Evolutionary conservation across 2,329 filamentous ascomycete genomes (phyloP).

Genomic region (Penicillium sp.): DNA sequence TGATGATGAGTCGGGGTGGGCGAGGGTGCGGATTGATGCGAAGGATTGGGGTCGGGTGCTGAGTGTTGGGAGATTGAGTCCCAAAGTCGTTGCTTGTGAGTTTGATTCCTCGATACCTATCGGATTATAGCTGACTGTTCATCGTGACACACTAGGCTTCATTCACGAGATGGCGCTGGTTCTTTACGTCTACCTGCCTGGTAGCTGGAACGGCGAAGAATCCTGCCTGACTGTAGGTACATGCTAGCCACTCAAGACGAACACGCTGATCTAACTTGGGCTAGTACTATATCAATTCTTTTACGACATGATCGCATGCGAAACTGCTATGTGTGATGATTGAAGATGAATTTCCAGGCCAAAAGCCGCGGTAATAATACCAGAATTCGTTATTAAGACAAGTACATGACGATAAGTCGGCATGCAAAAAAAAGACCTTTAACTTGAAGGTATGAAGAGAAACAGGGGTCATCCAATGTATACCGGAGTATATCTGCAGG

Average conservation of each 20-base stretch:
- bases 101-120: not conserved
- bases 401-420: conserved; percentile 1
- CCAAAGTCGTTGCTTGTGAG: conserved; percentile 86
- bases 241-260: not conserved
- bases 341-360: not conserved
- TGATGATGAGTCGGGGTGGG: conserved; percentile 79
- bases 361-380: conserved; percentile 3
- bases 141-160: conserved; percentile 34
- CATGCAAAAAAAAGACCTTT: conserved; percentile 12
- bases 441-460: conserved; percentile 3
- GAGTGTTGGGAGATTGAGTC: conserved; percentile 85
- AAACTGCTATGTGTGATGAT: not conserved
- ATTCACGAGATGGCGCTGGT: conserved; percentile 48
- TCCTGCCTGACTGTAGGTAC: conserved; percentile 48
- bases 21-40: conserved; percentile 86
- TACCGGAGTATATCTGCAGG: conserved; percentile 9
- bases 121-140: not conserved
- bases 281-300: conserved; percentile 50
- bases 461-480: not conserved
- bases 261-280: not conserved
- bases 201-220: conserved; percentile 43
- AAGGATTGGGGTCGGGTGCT: conserved; percentile 94
- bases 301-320: conserved; percentile 28
- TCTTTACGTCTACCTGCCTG: conserved; percentile 49
- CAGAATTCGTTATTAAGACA: conserved; percentile 25